Conservation (phyloP, 75 land plant species). For the Ceratopteris richardii region DNA sequence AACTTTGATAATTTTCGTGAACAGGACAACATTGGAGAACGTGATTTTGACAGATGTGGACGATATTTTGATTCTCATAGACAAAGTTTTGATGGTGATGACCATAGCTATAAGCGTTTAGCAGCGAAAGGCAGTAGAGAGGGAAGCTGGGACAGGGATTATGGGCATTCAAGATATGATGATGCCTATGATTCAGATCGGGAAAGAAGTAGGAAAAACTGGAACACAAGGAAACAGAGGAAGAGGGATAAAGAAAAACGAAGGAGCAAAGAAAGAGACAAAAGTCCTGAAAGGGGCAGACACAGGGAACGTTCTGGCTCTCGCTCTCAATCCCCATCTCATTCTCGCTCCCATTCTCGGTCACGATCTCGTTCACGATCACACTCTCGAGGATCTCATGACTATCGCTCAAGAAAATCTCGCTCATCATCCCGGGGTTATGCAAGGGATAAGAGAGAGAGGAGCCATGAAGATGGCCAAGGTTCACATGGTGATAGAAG, state of each 20-base stretch:
- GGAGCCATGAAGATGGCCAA: slow-evolving; percentile 18
- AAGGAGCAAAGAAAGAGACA: slow-evolving; percentile 28
- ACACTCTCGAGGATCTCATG: slow-evolving; percentile 9
- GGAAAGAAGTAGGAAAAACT: slow-evolving; percentile 21
- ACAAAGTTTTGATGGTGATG: slow-evolving; percentile 20
- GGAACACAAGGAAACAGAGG: slow-evolving; percentile 12
- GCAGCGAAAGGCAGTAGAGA: slow-evolving; percentile 22
- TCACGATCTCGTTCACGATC: slow-evolving; percentile 12
- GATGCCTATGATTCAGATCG: slow-evolving; percentile 24
- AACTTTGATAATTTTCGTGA: slow-evolving; percentile 25
- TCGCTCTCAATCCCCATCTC: slow-evolving; percentile 14
- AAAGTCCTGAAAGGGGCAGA: slow-evolving; percentile 26
- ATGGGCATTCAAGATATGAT: slow-evolving; percentile 20
- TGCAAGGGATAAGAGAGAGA: slow-evolving; percentile 16
- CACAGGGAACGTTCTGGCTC: slow-evolving; percentile 24
- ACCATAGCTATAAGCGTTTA: slow-evolving; percentile 13
- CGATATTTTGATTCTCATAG: slow-evolving; percentile 12
- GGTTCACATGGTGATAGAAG: slow-evolving; percentile 15
- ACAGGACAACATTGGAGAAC: slow-evolving; percentile 14
- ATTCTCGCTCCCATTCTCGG: slow-evolving; percentile 7
- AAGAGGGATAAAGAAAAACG: slow-evolving; percentile 16
- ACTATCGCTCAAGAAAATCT: neutral
- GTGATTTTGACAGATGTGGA: slow-evolving; percentile 14
- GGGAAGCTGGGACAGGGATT: slow-evolving; percentile 25
- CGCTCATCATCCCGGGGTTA: slow-evolving; percentile 15